These are phyloP conservation scores for Tylopilus rubrobrunneus DNA, from an alignment of 768 basidiomycete species.

Conservation along the genomic window DNA sequence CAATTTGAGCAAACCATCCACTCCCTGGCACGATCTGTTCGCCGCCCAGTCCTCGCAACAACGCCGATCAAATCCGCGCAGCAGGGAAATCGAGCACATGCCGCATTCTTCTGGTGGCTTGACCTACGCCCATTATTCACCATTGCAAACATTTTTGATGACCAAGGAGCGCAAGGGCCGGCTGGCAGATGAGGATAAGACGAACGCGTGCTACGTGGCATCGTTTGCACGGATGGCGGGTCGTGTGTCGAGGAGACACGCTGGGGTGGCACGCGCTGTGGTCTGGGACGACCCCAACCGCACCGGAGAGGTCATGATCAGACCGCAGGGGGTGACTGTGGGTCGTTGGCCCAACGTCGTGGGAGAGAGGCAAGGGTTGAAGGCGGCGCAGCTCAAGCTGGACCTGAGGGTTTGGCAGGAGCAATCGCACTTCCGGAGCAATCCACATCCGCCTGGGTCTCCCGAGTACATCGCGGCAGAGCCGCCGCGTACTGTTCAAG, in stretches of 20 bases:
- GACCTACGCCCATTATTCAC: conserved; percentile 51
- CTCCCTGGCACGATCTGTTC: conserved; percentile 26
- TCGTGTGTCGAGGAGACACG: conserved; percentile 15
- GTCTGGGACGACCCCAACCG: conserved; percentile 28
- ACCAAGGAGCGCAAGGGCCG: conserved; percentile 57
- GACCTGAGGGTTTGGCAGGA: conserved; percentile 29
- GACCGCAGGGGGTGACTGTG: conserved; percentile 30
- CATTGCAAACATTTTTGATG: conserved; percentile 51
- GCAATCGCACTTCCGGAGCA: conserved; percentile 34
- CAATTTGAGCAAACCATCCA: conserved; percentile 14
- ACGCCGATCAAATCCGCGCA: conserved; percentile 23
- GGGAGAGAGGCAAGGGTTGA: conserved; percentile 38
- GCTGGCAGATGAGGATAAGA: conserved; percentile 37
- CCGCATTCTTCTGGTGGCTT: conserved; percentile 66
- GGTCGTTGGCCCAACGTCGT: conserved; percentile 42
- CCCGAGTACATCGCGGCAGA: conserved; percentile 41
- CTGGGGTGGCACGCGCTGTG: conserved; percentile 15
- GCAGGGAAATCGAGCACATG: conserved; percentile 49
- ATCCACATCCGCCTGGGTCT: conserved; percentile 49
- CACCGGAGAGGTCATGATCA: conserved; percentile 30
- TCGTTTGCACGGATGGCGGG: conserved; percentile 32
- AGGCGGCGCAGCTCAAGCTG: conserved; percentile 33
- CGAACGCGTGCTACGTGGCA: conserved; percentile 19
- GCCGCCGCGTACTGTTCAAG: conserved; percentile 19
- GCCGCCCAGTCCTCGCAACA: conserved; percentile 19